phyloP scores from a whole-genome alignment of 1,139 yeast genomes.

The Blastobotrys proliferans region DNA sequence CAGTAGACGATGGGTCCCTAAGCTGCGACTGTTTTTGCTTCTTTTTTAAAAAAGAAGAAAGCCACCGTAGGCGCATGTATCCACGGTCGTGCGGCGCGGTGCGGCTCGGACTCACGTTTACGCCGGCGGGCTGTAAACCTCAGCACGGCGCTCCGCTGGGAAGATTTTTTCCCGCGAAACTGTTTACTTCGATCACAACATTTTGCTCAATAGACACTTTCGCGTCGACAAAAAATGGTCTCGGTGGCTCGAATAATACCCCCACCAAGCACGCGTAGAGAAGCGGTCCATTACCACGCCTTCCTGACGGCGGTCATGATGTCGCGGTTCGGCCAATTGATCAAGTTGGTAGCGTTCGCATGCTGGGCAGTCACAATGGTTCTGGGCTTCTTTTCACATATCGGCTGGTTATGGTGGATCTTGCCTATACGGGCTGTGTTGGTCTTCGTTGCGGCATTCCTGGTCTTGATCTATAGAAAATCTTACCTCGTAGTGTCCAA shows the following conservation, averaged over 20 bases:
- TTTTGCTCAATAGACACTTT: too few species aligned
- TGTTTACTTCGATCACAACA: too few species aligned
- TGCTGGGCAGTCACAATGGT: constrained; percentile 20
- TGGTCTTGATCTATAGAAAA: constrained; percentile 31
- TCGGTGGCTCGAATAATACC: constrained; percentile 24
- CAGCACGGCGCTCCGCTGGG: too few species aligned
- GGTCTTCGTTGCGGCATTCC: constrained; percentile 23
- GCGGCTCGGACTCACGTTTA: too few species aligned
- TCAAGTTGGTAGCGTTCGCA: constrained; percentile 23
- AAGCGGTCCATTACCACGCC: constrained; percentile 27
- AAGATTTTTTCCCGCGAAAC: too few species aligned
- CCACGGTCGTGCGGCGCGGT: too few species aligned
- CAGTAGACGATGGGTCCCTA: too few species aligned
- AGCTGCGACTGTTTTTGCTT: too few species aligned
- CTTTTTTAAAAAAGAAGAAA: too few species aligned
- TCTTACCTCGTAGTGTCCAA: constrained; percentile 23
- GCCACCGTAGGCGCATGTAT: too few species aligned
- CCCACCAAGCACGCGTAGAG: constrained; percentile 17
- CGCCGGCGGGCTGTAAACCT: too few species aligned
- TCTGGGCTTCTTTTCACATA: constrained; percentile 18
- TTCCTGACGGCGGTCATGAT: constrained; percentile 27
- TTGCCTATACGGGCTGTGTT: constrained; percentile 27
- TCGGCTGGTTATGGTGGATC: constrained; percentile 24
- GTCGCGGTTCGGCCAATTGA: constrained; percentile 30
- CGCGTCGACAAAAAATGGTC: constrained; percentile 17